Evolutionary conservation across 2,329 filamentous ascomycete genomes (phyloP).

Genomic region (Achaetomium macrosporum): DNA sequence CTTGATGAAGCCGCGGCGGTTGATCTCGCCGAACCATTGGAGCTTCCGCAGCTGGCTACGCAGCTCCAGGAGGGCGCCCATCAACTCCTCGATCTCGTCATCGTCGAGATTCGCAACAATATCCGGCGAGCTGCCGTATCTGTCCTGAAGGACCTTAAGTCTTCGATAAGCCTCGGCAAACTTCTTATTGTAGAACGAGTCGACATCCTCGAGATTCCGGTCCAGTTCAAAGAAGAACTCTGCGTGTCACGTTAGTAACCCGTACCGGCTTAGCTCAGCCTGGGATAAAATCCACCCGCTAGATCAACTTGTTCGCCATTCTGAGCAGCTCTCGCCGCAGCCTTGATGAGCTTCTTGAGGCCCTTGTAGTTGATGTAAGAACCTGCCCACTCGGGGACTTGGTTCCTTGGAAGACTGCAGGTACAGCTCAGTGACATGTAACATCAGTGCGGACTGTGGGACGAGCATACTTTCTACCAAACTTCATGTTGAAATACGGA

Average conservation of each 20-base stretch:
- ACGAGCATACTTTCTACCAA: slow-evolving; percentile 31
- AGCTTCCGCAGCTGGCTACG: slow-evolving; percentile 83
- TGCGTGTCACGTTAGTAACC: slow-evolving; percentile 34
- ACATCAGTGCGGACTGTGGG: not conserved
- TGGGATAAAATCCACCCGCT: slow-evolving; percentile 58
- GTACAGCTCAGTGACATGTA: slow-evolving; percentile 14
- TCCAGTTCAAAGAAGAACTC: slow-evolving; percentile 97
- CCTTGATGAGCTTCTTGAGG: slow-evolving; percentile 92
- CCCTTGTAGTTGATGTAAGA: slow-evolving; percentile 87
- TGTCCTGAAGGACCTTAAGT: slow-evolving; percentile 77
- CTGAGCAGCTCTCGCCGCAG: slow-evolving; percentile 59
- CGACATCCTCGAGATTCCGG: slow-evolving; percentile 94
- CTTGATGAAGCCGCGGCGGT: slow-evolving; percentile 90
- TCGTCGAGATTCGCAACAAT: slow-evolving; percentile 68
- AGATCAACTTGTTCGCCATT: slow-evolving; percentile 75
- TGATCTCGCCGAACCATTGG: slow-evolving; percentile 97
- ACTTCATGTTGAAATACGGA: slow-evolving; percentile 30
- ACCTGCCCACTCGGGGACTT: slow-evolving; percentile 80
- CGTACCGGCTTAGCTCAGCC: slow-evolving; percentile 19
- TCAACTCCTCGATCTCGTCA: slow-evolving; percentile 86
- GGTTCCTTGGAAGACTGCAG: slow-evolving; percentile 66
- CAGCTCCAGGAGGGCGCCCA: slow-evolving; percentile 83
- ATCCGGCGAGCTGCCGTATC: slow-evolving; percentile 72
- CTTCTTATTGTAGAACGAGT: slow-evolving; percentile 95
- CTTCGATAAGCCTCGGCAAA: slow-evolving; percentile 78